phyloP scores from a whole-genome alignment of 2,329 filamentous ascomycete genomes.

The Xylogone sp. region DNA sequence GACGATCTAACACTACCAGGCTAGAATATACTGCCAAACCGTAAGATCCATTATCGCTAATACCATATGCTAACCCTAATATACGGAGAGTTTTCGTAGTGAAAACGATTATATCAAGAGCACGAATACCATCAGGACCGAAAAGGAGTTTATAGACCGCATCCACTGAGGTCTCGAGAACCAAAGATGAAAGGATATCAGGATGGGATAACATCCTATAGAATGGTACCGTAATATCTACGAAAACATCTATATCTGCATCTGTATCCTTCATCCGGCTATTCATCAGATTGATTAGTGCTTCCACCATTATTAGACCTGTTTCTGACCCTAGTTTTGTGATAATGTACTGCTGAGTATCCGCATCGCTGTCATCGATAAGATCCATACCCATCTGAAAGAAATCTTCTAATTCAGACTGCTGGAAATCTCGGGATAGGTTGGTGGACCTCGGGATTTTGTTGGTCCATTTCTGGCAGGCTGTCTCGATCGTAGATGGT shows the following conservation, averaged over 20 bases:
- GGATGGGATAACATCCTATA: constrained; percentile 36
- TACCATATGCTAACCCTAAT: constrained; percentile 13
- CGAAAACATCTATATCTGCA: constrained; percentile 16
- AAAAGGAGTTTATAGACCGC: constrained; percentile 42
- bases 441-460: constrained; percentile 19
- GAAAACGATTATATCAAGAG: constrained; percentile 31
- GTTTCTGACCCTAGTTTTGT: constrained; percentile 18
- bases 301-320: constrained; percentile 19
- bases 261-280: constrained; percentile 6
- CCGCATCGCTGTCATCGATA: constrained; percentile 16
- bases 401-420: constrained; percentile 16
- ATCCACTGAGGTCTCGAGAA: constrained; percentile 36
- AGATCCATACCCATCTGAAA: constrained; percentile 20
- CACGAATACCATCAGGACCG: constrained; percentile 34
- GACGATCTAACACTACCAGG: constrained; percentile 21
- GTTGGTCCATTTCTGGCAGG: constrained; percentile 18
- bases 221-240: constrained; percentile 33
- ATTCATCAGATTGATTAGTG: constrained; percentile 14
- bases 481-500: constrained; percentile 16
- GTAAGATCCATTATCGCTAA: constrained; percentile 10
- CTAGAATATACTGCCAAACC: constrained; percentile 18
- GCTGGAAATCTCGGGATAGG: constrained; percentile 5
- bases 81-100: constrained; percentile 18
- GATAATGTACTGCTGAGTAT: constrained; percentile 18
- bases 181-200: constrained; percentile 35